phyloP scores from a whole-genome alignment of 1,139 yeast species.

The Candida tetrigidarum region DNA sequence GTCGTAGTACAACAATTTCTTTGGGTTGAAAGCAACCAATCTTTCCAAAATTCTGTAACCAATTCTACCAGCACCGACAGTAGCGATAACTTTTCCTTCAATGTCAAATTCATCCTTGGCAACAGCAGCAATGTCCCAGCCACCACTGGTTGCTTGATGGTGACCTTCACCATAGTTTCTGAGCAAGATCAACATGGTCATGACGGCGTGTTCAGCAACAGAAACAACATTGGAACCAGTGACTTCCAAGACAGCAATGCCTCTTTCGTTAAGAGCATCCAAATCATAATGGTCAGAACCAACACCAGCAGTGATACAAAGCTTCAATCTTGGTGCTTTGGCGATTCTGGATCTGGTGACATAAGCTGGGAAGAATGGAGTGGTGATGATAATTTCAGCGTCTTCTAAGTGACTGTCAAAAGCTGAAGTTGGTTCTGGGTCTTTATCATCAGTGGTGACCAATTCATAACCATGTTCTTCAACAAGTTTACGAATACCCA shows the following conservation, averaged over 20 bases:
- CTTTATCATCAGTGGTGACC: slow-evolving; percentile 70
- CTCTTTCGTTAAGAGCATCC: slow-evolving; percentile 66
- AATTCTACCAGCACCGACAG: slow-evolving; percentile 85
- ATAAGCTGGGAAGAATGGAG: slow-evolving; percentile 87
- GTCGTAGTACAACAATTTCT: slow-evolving; percentile 74
- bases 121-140: slow-evolving; percentile 81
- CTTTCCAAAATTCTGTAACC: slow-evolving; percentile 80
- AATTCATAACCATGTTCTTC: slow-evolving; percentile 71
- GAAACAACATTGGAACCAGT: slow-evolving; percentile 83
- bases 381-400: slow-evolving; percentile 77
- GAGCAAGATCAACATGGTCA: slow-evolving; percentile 73
- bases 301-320: slow-evolving; percentile 81
- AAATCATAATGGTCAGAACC: slow-evolving; percentile 85
- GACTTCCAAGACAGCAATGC: slow-evolving; percentile 74
- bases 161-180: slow-evolving; percentile 84
- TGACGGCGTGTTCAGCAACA: slow-evolving; percentile 81
- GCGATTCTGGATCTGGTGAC: slow-evolving; percentile 67
- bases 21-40: slow-evolving; percentile 73
- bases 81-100: slow-evolving; percentile 76
- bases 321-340: slow-evolving; percentile 74
- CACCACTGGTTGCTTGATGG: slow-evolving; percentile 60
- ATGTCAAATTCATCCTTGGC: slow-evolving; percentile 77
- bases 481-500: slow-evolving; percentile 69
- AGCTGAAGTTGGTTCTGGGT: slow-evolving; percentile 56
- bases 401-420: slow-evolving; percentile 70